Conservation (phyloP, 1,284 basidiomycete species). For the Sutorius eximius region DNA sequence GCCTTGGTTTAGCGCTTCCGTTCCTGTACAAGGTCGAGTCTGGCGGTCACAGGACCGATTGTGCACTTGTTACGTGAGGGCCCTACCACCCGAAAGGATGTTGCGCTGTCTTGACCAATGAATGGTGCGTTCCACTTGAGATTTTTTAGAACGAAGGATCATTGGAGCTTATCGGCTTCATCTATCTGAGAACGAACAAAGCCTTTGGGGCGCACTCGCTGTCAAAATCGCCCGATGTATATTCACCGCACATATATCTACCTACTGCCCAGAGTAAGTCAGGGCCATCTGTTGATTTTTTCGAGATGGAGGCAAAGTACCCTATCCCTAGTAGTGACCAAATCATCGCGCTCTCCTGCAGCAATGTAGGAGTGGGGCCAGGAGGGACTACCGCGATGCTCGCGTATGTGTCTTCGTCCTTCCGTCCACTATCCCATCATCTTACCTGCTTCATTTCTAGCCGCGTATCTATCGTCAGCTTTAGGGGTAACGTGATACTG, state of each 20-base stretch:
- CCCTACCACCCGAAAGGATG: conserved; percentile 14
- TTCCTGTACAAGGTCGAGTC: conserved; percentile 17
- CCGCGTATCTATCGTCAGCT: conserved; percentile 64
- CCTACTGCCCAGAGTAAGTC: conserved; percentile 18
- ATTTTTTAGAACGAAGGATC: conserved; percentile 21
- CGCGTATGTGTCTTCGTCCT: conserved; percentile 50
- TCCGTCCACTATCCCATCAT: conserved; percentile 9
- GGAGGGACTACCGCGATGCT: conserved; percentile 76
- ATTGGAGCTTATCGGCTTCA: conserved; percentile 29
- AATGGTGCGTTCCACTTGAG: conserved; percentile 11
- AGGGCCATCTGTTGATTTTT: conserved; percentile 15
- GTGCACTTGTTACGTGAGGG: conserved; percentile 24
- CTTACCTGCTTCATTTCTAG: conserved; percentile 37
- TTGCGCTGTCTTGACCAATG: conserved; percentile 13
- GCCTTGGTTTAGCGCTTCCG: conserved; percentile 21
- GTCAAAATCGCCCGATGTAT: conserved; percentile 15
- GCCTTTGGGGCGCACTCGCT: conserved; percentile 14
- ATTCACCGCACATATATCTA: conserved; percentile 30
- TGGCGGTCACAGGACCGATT: conserved; percentile 14
- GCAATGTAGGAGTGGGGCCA: conserved; percentile 70
- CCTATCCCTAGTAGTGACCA: conserved; percentile 42
- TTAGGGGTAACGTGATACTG: conserved; percentile 54
- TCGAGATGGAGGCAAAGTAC: conserved; percentile 34
- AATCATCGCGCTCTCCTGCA: conserved; percentile 55
- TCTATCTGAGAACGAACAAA: conserved; percentile 21